Conservation (phyloP, 768 basidiomycete genomes). For the Psilocybe cubensis region DNA sequence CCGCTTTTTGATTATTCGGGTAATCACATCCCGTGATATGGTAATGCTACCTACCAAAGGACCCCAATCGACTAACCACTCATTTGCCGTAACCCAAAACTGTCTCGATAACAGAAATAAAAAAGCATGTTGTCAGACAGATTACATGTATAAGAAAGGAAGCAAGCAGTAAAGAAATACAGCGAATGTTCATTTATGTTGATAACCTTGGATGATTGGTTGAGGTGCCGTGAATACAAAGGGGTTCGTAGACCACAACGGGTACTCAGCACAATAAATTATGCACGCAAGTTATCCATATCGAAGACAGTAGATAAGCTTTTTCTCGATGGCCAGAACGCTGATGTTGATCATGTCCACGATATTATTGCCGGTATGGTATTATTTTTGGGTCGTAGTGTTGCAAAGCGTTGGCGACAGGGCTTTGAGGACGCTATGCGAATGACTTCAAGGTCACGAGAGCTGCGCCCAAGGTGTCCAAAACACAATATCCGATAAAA, state of each 20-base stretch:
- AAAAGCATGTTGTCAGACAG: not conserved
- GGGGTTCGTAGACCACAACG: not conserved
- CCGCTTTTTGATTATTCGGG: not conserved
- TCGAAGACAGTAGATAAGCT: not conserved
- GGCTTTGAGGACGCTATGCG: too few relatives aligned
- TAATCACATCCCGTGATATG: conserved; percentile 12
- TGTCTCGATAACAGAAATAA: not conserved
- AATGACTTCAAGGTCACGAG: too few relatives aligned
- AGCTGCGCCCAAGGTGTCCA: not conserved
- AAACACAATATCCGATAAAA: not conserved
- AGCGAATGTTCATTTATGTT: too few relatives aligned
- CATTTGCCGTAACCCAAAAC: too few relatives aligned
- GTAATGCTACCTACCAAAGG: not conserved
- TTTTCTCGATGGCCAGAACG: not conserved
- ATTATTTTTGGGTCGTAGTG: too few relatives aligned
- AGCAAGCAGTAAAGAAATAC: conserved; percentile 1
- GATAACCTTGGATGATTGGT: too few relatives aligned
- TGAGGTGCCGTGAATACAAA: not conserved
- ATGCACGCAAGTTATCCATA: not conserved
- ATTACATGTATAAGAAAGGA: not conserved
- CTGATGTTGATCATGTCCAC: too few relatives aligned
- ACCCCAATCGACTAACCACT: not conserved
- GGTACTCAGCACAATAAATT: not conserved
- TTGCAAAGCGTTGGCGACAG: too few relatives aligned
- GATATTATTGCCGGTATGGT: too few relatives aligned